Conservation (phyloP, 441 rosid genomes). For the Theobroma grandiflorum region DNA sequence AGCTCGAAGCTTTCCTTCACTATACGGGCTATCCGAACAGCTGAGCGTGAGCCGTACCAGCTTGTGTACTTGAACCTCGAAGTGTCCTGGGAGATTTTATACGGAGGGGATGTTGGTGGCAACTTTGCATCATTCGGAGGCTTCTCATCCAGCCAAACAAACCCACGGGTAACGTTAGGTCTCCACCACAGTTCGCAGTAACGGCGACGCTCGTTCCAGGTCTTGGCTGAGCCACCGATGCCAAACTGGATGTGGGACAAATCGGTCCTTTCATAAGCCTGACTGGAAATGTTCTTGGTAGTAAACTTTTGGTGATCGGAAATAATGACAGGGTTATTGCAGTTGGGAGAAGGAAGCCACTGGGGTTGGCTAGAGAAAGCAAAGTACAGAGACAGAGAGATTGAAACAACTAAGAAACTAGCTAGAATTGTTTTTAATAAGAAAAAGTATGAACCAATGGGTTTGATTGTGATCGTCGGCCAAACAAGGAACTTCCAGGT, state of each 20-base stretch:
- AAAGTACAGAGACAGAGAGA: conserved; percentile 50
- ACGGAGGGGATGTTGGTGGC: conserved; percentile 57
- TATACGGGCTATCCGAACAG: conserved; percentile 77
- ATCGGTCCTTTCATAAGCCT: conserved; percentile 42
- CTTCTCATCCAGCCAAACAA: conserved; percentile 77
- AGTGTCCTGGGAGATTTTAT: conserved; percentile 67
- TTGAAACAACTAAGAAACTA: conserved; percentile 46
- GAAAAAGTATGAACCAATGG: conserved; percentile 41
- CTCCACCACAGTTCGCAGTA: conserved; percentile 83
- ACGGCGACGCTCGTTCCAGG: conserved; percentile 70
- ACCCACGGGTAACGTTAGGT: conserved; percentile 69
- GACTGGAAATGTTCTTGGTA: neutral
- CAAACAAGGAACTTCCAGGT: conserved; percentile 57
- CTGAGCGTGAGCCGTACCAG: conserved; percentile 75
- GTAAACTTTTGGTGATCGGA: conserved; percentile 31
- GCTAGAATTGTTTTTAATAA: conserved; percentile 51
- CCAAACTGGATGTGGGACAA: conserved; percentile 76
- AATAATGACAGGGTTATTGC: conserved; percentile 17
- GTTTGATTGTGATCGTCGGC: conserved; percentile 40
- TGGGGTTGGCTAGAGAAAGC: conserved; percentile 43
- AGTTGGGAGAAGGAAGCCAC: conserved; percentile 39
- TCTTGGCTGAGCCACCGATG: conserved; percentile 79
- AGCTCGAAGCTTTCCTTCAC: conserved; percentile 77
- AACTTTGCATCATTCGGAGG: conserved; percentile 46
- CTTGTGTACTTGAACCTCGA: conserved; percentile 71